phyloP scores from a whole-genome alignment of 208 protist genomes.

The Trichomonas vaginalis region DNA sequence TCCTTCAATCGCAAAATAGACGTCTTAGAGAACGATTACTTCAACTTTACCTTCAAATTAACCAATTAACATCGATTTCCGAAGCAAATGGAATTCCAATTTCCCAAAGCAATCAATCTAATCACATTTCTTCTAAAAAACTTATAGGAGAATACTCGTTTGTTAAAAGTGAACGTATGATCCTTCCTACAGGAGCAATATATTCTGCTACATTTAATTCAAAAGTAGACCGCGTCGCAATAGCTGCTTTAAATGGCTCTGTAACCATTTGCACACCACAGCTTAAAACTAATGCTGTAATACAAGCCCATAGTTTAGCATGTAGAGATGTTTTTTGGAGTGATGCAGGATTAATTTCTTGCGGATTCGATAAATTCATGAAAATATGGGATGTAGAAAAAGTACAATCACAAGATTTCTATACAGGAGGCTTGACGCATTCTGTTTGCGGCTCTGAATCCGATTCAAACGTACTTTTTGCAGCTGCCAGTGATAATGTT shows the following conservation, averaged over 20 bases:
- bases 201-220: neutral
- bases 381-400: neutral
- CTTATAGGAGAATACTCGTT: neutral
- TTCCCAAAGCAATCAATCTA: neutral
- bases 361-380: constrained; percentile 1
- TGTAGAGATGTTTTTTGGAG: constrained; percentile 11
- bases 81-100: neutral
- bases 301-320: neutral
- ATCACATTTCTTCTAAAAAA: neutral
- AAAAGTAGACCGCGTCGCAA: neutral
- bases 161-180: neutral
- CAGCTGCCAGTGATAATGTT: neutral
- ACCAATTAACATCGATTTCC: neutral
- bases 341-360: neutral
- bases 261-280: neutral
- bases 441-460: neutral
- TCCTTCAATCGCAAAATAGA: neutral
- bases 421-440: neutral
- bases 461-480: neutral
- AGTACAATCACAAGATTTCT: neutral
- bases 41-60: neutral
- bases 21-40: neutral
- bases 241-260: neutral
- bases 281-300: neutral
- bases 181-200: neutral